Evolutionary conservation across 768 basidiomycete species (phyloP).

Genomic region (Gloeostereum incarnatum): DNA sequence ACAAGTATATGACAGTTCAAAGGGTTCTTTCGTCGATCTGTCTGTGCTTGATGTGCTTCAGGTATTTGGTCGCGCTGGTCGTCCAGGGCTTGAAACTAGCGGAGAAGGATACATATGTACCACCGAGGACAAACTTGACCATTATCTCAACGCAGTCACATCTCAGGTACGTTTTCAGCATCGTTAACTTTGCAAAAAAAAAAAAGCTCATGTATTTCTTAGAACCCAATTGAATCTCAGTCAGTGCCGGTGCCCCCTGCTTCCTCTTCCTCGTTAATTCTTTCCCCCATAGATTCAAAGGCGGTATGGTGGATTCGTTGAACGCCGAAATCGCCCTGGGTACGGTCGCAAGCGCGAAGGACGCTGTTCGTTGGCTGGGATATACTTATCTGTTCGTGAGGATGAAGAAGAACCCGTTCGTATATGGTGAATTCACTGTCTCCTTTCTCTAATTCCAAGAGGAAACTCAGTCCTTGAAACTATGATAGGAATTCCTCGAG

Average conservation of each 20-base stretch:
- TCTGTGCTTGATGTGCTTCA: conserved; percentile 94
- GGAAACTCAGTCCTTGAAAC: conserved; percentile 5
- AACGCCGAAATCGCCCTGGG: conserved; percentile 95
- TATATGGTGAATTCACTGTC: conserved; percentile 52
- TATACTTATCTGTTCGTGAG: conserved; percentile 96
- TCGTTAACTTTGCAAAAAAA: background rate
- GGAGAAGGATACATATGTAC: conserved; percentile 98
- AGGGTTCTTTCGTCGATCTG: conserved; percentile 86
- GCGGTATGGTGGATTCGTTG: conserved; percentile 81
- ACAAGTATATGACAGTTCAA: conserved; percentile 87
- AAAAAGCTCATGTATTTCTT: conserved; percentile 4
- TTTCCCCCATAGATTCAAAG: conserved; percentile 46
- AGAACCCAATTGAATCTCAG: conserved; percentile 97
- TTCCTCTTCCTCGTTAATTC: background rate
- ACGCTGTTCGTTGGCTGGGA: conserved; percentile 91
- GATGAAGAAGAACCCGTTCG: conserved; percentile 84
- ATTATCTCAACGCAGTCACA: conserved; percentile 83
- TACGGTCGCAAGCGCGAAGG: conserved; percentile 79
- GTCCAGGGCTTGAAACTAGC: conserved; percentile 79
- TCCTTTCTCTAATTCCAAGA: background rate
- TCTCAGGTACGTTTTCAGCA: conserved; percentile 56
- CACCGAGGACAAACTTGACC: conserved; percentile 82
- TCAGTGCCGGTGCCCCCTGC: conserved; percentile 22
- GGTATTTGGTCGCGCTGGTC: conserved; percentile 94
- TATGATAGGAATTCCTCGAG: conserved; percentile 60